Base-by-base conservation (phyloP, 257 asterid genomes). In the Lantana camara region DNA sequence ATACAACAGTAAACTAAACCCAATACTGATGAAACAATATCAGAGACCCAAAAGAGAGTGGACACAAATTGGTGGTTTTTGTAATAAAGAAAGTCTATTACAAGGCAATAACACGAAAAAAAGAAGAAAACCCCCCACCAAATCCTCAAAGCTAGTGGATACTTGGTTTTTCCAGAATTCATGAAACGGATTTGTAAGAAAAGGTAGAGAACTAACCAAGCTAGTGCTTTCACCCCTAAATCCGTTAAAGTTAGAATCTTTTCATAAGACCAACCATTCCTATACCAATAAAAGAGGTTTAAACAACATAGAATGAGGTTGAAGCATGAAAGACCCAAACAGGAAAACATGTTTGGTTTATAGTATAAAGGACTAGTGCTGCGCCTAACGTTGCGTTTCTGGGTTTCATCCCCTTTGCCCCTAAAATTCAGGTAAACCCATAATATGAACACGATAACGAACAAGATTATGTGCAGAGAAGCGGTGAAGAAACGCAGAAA, bases 101-200 rank as follows among this genome's bases (percentile, higher is more conserved):
- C 93, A 15, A 91, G 69, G 71, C 83, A 83, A 71, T 80, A 91
- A 56, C 90, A 83, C 53, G 96, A 89, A 2, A 79, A 23, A 16
- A 44, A 65, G 65, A 89, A 75, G 82, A 79, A 82, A 70, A 79
- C 4, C 20, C 75, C 89, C 91, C 94, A 91, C 90, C 96, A 92
- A 0, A 80, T 62, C 76, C 95, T 92, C 41, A 89, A 48, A 66
- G 63, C 80, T 51, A 77, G 72, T 6, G 95, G 96, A 71, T 83
- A 86, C 76, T 76, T 85, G 0, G 51, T 45, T 44, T 64, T 82
- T 51, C 80, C 61, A 0, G 91, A 84, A 58, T 73, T 71, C 67
- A 21, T 20, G 29, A 65, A 64, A 55, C 40, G 82, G 55, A 69
- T 37, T 38, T 74, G 78, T 81, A 91, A 64, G 61, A 77, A 82